phyloP scores from a whole-genome alignment of 1,139 yeast species.

The Dujonia santamariae region DNA sequence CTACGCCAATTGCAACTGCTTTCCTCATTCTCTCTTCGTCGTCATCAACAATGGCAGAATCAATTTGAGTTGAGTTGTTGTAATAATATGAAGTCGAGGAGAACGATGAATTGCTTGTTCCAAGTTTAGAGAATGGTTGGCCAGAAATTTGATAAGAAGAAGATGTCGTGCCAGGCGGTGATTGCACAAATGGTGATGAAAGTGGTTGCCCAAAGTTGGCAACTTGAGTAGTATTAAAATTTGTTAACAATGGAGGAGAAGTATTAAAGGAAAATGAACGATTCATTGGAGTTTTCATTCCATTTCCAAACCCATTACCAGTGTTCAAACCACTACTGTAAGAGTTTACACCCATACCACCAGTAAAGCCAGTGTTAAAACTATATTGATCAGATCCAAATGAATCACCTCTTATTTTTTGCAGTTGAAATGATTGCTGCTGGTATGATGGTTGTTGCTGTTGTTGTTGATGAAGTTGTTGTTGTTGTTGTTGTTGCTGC shows the following conservation, averaged over 20 bases:
- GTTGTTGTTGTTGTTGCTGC: not conserved
- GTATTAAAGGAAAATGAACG: slow-evolving; percentile 15
- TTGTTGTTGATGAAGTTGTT: not conserved
- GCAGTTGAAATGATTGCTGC: slow-evolving; percentile 1
- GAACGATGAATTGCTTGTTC: slow-evolving; percentile 9
- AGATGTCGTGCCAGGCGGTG: slow-evolving; percentile 5
- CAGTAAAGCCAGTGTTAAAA: slow-evolving; percentile 2
- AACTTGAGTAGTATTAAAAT: not conserved
- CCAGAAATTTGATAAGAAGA: slow-evolving; percentile 6
- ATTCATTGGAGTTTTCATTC: slow-evolving; percentile 7
- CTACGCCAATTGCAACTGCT: slow-evolving; percentile 9
- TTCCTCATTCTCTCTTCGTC: slow-evolving; percentile 34
- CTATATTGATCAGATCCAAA: slow-evolving; percentile 1
- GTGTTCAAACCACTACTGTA: not conserved
- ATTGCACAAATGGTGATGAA: slow-evolving; percentile 3
- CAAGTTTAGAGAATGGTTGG: slow-evolving; percentile 10
- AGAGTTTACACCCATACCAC: not conserved
- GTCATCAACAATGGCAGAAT: slow-evolving; percentile 37
- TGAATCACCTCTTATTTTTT: not conserved
- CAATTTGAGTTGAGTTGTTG: slow-evolving; percentile 8
- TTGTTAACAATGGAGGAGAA: slow-evolving; percentile 11
- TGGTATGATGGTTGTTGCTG: slow-evolving; percentile 2
- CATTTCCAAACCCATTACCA: too few species aligned
- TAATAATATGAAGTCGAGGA: slow-evolving; percentile 11
- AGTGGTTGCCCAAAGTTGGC: not conserved